Evolutionary conservation across 352 stramenopile genomes (phyloP).

Genomic region (Blastocystis sp.): DNA sequence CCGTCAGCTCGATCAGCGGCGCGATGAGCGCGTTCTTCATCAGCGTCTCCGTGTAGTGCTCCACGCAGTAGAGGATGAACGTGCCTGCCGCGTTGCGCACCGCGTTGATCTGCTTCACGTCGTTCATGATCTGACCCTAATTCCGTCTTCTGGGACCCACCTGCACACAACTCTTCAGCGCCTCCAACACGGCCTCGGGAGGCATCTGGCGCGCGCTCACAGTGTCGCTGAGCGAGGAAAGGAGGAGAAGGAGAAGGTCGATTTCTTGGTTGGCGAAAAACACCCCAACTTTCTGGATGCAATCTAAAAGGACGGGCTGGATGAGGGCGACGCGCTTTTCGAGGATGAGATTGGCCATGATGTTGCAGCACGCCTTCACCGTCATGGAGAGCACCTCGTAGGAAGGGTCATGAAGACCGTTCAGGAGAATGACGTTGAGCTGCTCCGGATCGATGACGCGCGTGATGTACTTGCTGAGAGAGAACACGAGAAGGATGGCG

Average conservation of each 20-base stretch:
- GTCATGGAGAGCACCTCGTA: constrained; percentile 45
- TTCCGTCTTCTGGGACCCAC: neutral
- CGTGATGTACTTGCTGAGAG: constrained; percentile 7
- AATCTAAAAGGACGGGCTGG: neutral
- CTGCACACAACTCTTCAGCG: neutral
- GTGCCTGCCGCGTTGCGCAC: neutral
- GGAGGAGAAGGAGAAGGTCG: constrained; percentile 17
- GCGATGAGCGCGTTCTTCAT: neutral
- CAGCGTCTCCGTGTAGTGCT: neutral
- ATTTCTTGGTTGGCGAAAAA: constrained; percentile 17
- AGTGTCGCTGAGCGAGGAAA: constrained; percentile 13
- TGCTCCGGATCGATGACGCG: neutral
- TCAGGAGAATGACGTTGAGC: constrained; percentile 36
- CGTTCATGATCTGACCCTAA: neutral
- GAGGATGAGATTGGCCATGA: constrained; percentile 27
- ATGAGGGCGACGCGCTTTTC: constrained; percentile 35
- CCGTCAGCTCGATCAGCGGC: neutral
- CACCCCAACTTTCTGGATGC: neutral
- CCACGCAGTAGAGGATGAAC: constrained; percentile 13
- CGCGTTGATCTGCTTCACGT: neutral
- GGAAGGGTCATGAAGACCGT: constrained; percentile 18
- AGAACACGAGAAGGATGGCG: constrained; percentile 64
- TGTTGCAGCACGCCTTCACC: constrained; percentile 50
- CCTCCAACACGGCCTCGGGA: neutral
- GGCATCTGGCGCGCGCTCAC: neutral